Evolutionary conservation across 352 stramenopile genomes (phyloP).

Genomic region (Nothophytophthora sp.): DNA sequence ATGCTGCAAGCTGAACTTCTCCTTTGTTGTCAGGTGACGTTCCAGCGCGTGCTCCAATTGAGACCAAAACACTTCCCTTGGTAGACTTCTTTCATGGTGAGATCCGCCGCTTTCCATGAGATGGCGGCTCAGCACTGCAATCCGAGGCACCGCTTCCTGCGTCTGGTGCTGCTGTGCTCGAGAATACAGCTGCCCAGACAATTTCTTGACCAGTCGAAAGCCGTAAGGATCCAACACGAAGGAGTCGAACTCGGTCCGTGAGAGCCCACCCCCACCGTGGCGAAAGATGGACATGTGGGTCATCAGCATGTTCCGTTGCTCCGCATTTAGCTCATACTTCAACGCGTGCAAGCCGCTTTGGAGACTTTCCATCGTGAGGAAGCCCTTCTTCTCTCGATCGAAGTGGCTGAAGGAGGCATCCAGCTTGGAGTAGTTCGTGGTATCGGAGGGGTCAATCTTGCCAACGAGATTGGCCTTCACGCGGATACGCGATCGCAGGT

Average conservation of each 20-base stretch:
- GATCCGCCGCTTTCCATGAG: slow-evolving; percentile 39
- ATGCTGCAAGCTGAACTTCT: slow-evolving; percentile 48
- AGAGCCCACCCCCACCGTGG: slow-evolving; percentile 37
- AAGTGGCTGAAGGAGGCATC: slow-evolving; percentile 69
- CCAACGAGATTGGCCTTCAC: slow-evolving; percentile 28
- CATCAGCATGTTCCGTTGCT: slow-evolving; percentile 44
- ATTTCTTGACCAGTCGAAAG: slow-evolving; percentile 24
- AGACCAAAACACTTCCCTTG: slow-evolving; percentile 24
- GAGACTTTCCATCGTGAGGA: slow-evolving; percentile 41
- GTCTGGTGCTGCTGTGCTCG: slow-evolving; percentile 4
- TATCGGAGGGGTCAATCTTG: slow-evolving; percentile 31
- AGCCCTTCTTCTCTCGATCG: slow-evolving; percentile 52
- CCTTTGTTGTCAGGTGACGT: slow-evolving; percentile 21
- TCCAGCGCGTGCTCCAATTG: slow-evolving; percentile 38
- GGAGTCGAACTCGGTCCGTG: slow-evolving; percentile 78
- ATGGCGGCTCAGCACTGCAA: slow-evolving; percentile 50
- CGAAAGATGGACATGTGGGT: slow-evolving; percentile 43
- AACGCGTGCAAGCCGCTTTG: slow-evolving; percentile 40
- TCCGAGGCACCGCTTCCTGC: slow-evolving; percentile 28
- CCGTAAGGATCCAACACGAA: slow-evolving; percentile 69
- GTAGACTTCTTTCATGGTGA: slow-evolving; percentile 26
- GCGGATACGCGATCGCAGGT: slow-evolving; percentile 47
- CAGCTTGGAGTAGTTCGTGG: slow-evolving; percentile 31
- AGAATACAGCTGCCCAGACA: slow-evolving; percentile 40
- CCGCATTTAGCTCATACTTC: slow-evolving; percentile 35